phyloP scores from a whole-genome alignment of 208 protist genomes.

The Phytomonas sp. region DNA sequence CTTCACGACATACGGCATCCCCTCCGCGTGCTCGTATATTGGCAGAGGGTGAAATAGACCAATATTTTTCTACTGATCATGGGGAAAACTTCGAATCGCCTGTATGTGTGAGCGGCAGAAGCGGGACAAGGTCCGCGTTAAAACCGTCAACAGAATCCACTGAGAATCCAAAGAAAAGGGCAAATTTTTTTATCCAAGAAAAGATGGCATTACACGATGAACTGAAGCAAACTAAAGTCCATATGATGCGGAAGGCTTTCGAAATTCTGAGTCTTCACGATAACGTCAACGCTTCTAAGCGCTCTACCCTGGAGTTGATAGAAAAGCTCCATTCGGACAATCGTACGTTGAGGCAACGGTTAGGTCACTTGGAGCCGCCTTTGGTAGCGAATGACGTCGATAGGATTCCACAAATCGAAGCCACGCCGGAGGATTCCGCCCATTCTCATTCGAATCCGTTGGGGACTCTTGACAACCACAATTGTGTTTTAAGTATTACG shows the following conservation, averaged over 20 bases:
- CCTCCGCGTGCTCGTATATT: background rate
- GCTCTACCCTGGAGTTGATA: conserved; percentile 11
- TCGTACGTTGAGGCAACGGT: conserved; percentile 7
- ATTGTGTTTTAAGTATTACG: background rate
- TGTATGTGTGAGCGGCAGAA: background rate
- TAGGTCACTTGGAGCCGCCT: background rate
- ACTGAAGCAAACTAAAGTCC: conserved; percentile 13
- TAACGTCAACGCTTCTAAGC: conserved; percentile 8
- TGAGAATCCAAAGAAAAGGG: background rate
- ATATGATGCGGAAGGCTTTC: conserved; percentile 28
- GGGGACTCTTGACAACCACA: background rate
- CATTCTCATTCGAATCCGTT: background rate
- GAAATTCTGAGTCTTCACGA: conserved; percentile 25
- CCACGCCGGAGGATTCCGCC: background rate
- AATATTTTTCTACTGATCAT: background rate
- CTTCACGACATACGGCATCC: background rate
- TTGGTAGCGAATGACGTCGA: background rate
- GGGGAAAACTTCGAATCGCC: background rate
- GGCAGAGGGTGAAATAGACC: background rate
- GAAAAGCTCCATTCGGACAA: conserved; percentile 19
- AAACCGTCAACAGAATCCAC: background rate
- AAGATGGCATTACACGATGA: conserved; percentile 13
- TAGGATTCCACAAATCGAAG: background rate
- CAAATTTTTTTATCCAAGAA: conserved; percentile 1
- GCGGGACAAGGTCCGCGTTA: background rate